Conservation (phyloP, 345 rosid genomes). For the Bretschneidera sinensis region DNA sequence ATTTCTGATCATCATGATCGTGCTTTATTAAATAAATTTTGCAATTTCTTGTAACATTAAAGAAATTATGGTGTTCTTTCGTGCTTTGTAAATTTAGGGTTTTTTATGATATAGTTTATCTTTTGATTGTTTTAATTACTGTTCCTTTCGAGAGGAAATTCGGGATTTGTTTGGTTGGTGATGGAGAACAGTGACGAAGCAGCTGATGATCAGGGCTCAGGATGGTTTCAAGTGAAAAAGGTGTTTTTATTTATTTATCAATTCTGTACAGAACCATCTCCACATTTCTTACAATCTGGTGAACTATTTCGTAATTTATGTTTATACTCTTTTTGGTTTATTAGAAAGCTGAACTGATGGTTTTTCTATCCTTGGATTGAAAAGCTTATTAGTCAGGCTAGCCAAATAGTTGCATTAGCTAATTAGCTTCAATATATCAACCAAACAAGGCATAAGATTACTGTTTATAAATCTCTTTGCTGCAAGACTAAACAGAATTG, state of each 20-base stretch:
- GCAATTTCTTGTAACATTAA: slow-evolving; percentile 14
- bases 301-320: not conserved
- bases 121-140: not conserved
- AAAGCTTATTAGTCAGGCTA: not conserved
- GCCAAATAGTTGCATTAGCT: not conserved
- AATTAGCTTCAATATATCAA: not conserved
- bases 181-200: slow-evolving; percentile 47
- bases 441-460: not conserved
- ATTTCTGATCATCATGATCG: slow-evolving; percentile 19
- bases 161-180: slow-evolving; percentile 16
- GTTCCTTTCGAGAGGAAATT: slow-evolving; percentile 7
- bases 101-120: slow-evolving; percentile 11
- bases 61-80: not conserved
- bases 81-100: slow-evolving; percentile 5
- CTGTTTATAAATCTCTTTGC: not conserved
- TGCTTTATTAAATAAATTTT: slow-evolving; percentile 12
- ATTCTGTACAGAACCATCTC: not conserved
- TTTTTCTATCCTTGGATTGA: not conserved
- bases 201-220: slow-evolving; percentile 61
- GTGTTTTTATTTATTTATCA: slow-evolving; percentile 18
- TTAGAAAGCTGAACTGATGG: not conserved
- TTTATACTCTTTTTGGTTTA: not conserved
- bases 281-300: slow-evolving; percentile 6
- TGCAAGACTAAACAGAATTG: too few relatives aligned
- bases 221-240: slow-evolving; percentile 75